A percentile compares a stretch with the other conserved stretches of the same genome.
phyloP scores from a whole-genome alignment of 2,329 filamentous ascomycete genomes.

The Dothiorella sarmentorum region DNA sequence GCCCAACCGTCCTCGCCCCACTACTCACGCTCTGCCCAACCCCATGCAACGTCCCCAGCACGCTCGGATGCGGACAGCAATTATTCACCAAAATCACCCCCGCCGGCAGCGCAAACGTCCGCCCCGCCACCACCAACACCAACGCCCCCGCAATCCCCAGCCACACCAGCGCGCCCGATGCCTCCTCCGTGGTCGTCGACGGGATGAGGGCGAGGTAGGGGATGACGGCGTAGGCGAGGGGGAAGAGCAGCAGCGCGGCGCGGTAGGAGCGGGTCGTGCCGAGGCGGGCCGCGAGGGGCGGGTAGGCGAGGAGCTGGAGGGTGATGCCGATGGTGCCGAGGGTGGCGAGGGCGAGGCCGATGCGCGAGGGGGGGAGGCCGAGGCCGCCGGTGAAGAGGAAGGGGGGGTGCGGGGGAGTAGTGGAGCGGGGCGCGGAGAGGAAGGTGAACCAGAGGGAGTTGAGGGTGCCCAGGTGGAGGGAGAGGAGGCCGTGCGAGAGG shows the following conservation, averaged over 20 bases:
- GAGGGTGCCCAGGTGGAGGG: constrained; percentile 49
- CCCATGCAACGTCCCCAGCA: constrained; percentile 57
- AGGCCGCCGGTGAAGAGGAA: constrained; percentile 49
- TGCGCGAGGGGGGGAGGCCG: constrained; percentile 45
- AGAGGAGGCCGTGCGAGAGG: constrained; percentile 43
- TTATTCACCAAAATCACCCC: constrained; percentile 61
- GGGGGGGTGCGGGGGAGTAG: constrained; percentile 37
- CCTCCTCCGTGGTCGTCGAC: constrained; percentile 40
- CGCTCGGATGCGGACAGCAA: constrained; percentile 52
- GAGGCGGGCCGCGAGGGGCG: constrained; percentile 39
- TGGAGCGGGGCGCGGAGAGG: constrained; percentile 45
- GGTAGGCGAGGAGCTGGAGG: constrained; percentile 47
- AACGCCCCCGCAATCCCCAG: constrained; percentile 40
- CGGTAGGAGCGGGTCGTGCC: constrained; percentile 43
- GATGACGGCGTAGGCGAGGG: constrained; percentile 42
- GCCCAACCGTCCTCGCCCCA: constrained; percentile 58
- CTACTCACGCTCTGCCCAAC: constrained; percentile 59
- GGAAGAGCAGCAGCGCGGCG: constrained; percentile 43
- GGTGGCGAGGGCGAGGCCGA: constrained; percentile 48
- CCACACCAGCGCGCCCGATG: constrained; percentile 43
- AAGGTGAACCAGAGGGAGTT: constrained; percentile 50
- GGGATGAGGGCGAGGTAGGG: constrained; percentile 45
- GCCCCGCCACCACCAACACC: constrained; percentile 44
- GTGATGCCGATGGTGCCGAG: constrained; percentile 47
- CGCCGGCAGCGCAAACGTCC: constrained; percentile 54